Evolutionary conservation across 208 protist genomes (phyloP), one percentile per base, ranked within the genome.

Genomic region (Herpetomonas samuelpessoai): DNA sequence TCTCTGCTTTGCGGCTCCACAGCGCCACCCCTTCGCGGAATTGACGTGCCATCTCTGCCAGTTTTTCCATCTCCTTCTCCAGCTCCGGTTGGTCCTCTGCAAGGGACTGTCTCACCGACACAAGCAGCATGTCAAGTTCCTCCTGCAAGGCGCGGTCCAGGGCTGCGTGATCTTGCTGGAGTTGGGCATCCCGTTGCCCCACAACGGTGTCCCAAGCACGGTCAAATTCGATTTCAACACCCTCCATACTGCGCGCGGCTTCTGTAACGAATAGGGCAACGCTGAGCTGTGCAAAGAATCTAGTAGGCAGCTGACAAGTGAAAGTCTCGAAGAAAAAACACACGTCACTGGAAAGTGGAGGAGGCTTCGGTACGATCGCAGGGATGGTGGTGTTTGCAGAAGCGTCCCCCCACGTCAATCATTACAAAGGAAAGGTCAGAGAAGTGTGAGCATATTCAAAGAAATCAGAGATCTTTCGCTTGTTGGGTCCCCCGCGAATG

Each of bases 1-100:
- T 79, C 52, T 79, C 63, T 21, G 88, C 88, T 61, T 92, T 92
- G 24, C 79, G 65, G 47, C 83, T 74, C 86, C 88, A 95, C 63
- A 87, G 57, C 14, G 89, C 78, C 24, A 95, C 81, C 14, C 79
- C 85, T 12, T 84, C 71, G 24, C 79, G 71, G 31, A 89, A 91
- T 62, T 91, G 78, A 21, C 83, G 57, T 19, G 82, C 71, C 71
- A 88, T 87, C 28, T 59, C 62, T 39, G 81, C 65, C 2, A 95
- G 67, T 38, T 75, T 68, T 46, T 88, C 79, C 25, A 91, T 67
- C n/a, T 88, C 74, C 21, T 49, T 45, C 60, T 86, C 74, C 47
- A 95, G 59, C 44, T 77, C 75, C 22, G 71, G 71, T 38, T 89
- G 69, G 25, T 81, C 83, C 39, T 83, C 73, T 10, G 61, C 64